Conservation (phyloP, 768 basidiomycete species). For the Termitomyces eurrhizus region DNA sequence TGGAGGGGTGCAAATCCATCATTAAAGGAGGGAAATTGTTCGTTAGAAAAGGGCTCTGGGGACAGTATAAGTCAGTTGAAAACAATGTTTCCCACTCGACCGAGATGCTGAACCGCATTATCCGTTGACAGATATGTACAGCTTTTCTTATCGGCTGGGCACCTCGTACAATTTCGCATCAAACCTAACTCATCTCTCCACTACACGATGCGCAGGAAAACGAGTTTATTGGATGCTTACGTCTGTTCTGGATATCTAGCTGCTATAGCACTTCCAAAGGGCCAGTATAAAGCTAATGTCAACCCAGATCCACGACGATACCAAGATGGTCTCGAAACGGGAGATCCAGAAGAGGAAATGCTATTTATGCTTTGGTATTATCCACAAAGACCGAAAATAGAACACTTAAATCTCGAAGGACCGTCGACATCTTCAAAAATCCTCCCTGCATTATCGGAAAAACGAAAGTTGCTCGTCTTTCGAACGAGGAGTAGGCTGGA, state of each 20-base stretch:
- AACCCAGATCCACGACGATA: conserved; percentile 67
- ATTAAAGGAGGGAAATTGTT: conserved; percentile 71
- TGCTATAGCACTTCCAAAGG: conserved; percentile 56
- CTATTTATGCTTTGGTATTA: conserved; percentile 80
- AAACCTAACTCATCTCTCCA: conserved; percentile 56
- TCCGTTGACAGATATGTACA: conserved; percentile 51
- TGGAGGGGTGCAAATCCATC: conserved; percentile 76
- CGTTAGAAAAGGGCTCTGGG: conserved; percentile 63
- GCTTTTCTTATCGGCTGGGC: conserved; percentile 71
- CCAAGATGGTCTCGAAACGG: conserved; percentile 83
- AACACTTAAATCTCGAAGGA: conserved; percentile 20
- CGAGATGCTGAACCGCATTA: conserved; percentile 1
- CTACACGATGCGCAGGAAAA: conserved; percentile 47
- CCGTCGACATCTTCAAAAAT: conserved; percentile 20
- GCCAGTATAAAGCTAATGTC: conserved; percentile 57
- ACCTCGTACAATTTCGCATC: conserved; percentile 69
- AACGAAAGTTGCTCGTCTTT: conserved; percentile 61
- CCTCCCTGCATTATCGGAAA: conserved; percentile 51
- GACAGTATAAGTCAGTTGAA: conserved; percentile 70
- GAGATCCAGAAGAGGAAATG: conserved; percentile 86
- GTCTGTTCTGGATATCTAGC: conserved; percentile 86
- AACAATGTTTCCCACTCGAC: not conserved
- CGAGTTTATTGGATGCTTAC: conserved; percentile 71
- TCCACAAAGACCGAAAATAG: conserved; percentile 26
- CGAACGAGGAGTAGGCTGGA: conserved; percentile 81